Base-by-base conservation (phyloP, 2,329 filamentous ascomycete species). In the Arthrobotrys sinensis region DNA sequence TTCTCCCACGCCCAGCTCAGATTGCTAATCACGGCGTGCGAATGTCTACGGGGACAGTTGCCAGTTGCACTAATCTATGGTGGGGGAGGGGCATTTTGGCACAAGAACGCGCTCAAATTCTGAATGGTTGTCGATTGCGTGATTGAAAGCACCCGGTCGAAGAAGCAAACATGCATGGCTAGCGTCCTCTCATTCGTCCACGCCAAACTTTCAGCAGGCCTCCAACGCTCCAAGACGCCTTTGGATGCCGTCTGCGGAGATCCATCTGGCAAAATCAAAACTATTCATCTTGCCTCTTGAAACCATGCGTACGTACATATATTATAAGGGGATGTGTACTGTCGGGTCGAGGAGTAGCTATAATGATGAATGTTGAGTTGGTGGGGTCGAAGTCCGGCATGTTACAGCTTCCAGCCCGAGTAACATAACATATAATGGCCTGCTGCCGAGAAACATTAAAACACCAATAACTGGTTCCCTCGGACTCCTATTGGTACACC, bases 141-240 rank as follows among this genome's bases (percentile, higher is more conserved):
- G 63, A 75, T 75, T 57, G 70, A 75, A 38, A 53, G 19, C 16
- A 75, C 63, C 70, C 63, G 57, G 43, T 16, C 63, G 63, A 75
- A 75, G 50, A 75, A 75, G 70, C 70, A 75, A 75, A 75, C 70
- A 75, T 67, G 69, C 69, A 55, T 60, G 34, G 34, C 19, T 60
- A 60, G 53, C 34, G 53, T 34, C 53, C 34, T 70, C 32, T 53
- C 50, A 60, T 45, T 69, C 65, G 65, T 43, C 46, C 16, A 45
- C 34, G 46, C 63, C 52, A 38, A 55, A 36, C 46, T 38, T 43
- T 38, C 63, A 67, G 36, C 32, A 19, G 46, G 45, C 36, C 16
- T 60, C 7, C 55, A 19, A 57, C 52, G 12, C 21, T 40, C 34
- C 36, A 40, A 40, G 36, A 34, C 12, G 34, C 62, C 32, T 24